phyloP scores from a whole-genome alignment of 257 asterid species.

The Lycium barbarum region DNA sequence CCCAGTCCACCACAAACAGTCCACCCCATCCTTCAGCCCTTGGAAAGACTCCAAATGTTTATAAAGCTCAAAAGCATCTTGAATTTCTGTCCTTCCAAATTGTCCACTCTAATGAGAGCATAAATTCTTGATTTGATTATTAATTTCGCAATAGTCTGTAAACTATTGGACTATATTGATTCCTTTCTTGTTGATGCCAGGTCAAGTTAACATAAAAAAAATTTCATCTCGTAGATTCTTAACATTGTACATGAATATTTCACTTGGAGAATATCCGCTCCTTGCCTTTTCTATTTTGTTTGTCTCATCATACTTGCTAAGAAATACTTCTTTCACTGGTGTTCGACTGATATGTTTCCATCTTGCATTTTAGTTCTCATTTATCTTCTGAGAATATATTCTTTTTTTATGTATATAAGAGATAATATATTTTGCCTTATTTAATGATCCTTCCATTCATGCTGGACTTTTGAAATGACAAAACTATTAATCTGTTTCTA shows the following conservation, averaged over 20 bases:
- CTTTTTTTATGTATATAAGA: neutral
- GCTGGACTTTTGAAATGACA: conserved; percentile 15
- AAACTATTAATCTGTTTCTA: neutral
- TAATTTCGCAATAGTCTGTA: neutral
- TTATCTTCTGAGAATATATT: neutral
- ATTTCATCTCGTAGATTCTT: conserved; percentile 2
- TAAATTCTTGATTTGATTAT: neutral
- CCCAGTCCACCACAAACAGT: too few species aligned
- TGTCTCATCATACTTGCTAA: neutral
- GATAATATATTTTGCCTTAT: neutral
- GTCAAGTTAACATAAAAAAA: neutral
- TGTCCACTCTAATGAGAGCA: neutral
- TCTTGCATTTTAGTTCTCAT: neutral
- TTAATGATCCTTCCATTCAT: neutral
- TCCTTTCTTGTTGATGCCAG: neutral
- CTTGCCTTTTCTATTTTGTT: neutral
- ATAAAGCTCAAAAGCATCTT: too few species aligned
- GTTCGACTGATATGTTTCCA: neutral
- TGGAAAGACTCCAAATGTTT: too few species aligned
- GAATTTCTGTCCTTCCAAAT: too few species aligned
- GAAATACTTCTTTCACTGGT: neutral
- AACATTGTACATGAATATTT: neutral
- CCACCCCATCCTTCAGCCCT: too few species aligned
- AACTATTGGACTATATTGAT: neutral
- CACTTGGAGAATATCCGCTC: neutral